Evolutionary conservation across 2,329 filamentous ascomycete species (phyloP).

Genomic region (Chalaropsis ovoidea): DNA sequence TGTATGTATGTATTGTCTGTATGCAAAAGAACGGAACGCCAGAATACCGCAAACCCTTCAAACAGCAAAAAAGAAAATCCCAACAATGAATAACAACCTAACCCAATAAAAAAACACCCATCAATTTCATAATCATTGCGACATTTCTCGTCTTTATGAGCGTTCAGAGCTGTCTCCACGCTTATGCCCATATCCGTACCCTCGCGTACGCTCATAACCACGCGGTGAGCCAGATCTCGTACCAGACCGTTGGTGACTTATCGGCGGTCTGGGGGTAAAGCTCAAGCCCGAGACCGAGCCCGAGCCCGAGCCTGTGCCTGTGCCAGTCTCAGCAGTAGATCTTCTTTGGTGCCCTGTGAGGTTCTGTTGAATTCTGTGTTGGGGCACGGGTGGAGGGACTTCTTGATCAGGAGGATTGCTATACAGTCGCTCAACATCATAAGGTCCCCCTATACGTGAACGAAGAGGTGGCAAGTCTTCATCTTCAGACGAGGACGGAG

Average conservation of each 20-base stretch:
- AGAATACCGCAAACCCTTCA: not conserved
- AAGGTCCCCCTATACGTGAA: slow-evolving; percentile 17
- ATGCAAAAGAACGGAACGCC: slow-evolving; percentile 1
- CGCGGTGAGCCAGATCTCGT: not conserved
- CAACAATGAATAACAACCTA: not conserved
- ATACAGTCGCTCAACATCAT: slow-evolving; percentile 23
- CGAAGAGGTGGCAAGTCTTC: slow-evolving; percentile 11
- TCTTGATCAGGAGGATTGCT: slow-evolving; percentile 14
- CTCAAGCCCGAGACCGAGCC: slow-evolving; percentile 26
- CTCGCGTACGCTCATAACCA: not conserved
- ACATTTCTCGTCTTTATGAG: slow-evolving; percentile 4
- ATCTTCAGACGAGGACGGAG: slow-evolving; percentile 16
- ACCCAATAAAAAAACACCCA: slow-evolving; percentile 1
- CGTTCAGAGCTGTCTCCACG: slow-evolving; percentile 1
- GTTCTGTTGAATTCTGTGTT: slow-evolving; percentile 9
- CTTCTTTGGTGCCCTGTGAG: slow-evolving; percentile 4
- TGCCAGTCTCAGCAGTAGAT: slow-evolving; percentile 36
- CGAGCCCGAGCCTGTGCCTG: slow-evolving; percentile 28
- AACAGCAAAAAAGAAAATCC: not conserved
- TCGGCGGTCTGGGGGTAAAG: slow-evolving; percentile 7
- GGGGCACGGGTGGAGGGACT: slow-evolving; percentile 16
- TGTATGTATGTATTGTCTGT: not conserved
- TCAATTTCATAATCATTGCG: slow-evolving; percentile 9
- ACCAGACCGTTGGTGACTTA: not conserved
- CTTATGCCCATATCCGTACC: not conserved